Conservation (phyloP, 78 protist genomes). For the Pigoraptor vietnamica region DNA sequence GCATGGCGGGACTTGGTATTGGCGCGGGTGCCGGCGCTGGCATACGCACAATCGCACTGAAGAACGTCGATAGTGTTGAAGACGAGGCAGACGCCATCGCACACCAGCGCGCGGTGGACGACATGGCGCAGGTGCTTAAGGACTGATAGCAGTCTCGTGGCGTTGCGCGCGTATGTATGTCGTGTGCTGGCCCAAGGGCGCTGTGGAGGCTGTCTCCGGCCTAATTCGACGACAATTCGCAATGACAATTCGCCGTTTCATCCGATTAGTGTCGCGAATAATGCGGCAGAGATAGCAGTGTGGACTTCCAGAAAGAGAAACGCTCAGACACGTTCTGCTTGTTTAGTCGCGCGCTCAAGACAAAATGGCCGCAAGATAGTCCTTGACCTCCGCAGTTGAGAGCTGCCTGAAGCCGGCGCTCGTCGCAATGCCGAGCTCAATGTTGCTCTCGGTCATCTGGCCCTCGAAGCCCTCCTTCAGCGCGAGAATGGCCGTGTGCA, state of each 20-base stretch:
- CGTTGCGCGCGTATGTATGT: no score
- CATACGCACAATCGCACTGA: background rate
- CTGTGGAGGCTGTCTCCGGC: no score
- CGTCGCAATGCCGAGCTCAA: conserved; percentile 86
- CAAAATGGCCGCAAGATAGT: conserved; percentile 64
- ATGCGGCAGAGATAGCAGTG: no score
- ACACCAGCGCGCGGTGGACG: background rate
- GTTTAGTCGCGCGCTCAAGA: background rate
- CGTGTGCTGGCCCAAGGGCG: no score
- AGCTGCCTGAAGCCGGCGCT: conserved; percentile 23
- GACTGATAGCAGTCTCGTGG: no score
- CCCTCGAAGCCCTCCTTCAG: conserved; percentile 91
- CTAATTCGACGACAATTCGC: no score
- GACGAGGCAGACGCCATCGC: background rate
- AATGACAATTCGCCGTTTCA: no score
- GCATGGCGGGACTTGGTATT: background rate
- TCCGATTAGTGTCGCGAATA: no score
- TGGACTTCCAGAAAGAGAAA: no score
- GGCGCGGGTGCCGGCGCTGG: background rate
- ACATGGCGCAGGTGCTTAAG: background rate
- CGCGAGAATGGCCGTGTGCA: conserved; percentile 95
- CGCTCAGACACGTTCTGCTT: background rate
- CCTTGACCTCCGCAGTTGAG: conserved; percentile 72
- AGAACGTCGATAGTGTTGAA: background rate
- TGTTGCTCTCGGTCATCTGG: conserved; percentile 80